Evolutionary conservation across 148 eudicot species (phyloP).

Genomic region (Fagopyrum esculentum): DNA sequence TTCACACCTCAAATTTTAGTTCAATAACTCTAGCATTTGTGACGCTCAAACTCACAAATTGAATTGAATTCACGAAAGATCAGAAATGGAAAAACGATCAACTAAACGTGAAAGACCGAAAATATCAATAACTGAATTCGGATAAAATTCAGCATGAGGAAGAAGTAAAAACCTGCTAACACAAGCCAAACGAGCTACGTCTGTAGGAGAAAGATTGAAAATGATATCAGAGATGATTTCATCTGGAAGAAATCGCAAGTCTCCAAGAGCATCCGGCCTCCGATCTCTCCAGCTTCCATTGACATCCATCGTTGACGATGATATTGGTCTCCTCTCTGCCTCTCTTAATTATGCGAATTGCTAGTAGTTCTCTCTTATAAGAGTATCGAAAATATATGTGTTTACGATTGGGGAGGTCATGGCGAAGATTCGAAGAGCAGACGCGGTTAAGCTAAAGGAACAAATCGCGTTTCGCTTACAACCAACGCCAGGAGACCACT

Average conservation of each 20-base stretch:
- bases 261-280: constrained; percentile 62
- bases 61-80: not conserved
- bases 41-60: not conserved
- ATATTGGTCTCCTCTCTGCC: not conserved
- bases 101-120: not conserved
- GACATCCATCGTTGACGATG: constrained; percentile 20
- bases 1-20: not conserved
- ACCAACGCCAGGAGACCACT: not conserved
- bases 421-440: constrained; percentile 3
- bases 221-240: constrained; percentile 54
- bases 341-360: not conserved
- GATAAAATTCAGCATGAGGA: not conserved
- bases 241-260: constrained; percentile 61
- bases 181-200: constrained; percentile 77
- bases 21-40: not conserved
- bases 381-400: not conserved
- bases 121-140: not conserved
- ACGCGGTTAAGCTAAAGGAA: constrained; percentile 1
- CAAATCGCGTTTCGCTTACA: constrained; percentile 8
- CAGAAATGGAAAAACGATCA: not conserved
- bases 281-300: constrained; percentile 43
- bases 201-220: constrained; percentile 49
- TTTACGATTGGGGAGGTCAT: not conserved
- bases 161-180: constrained; percentile 66
- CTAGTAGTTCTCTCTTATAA: not conserved